Conservation (phyloP, 2,329 filamentous ascomycete species). For the Pseudohalonectria lignicola region DNA sequence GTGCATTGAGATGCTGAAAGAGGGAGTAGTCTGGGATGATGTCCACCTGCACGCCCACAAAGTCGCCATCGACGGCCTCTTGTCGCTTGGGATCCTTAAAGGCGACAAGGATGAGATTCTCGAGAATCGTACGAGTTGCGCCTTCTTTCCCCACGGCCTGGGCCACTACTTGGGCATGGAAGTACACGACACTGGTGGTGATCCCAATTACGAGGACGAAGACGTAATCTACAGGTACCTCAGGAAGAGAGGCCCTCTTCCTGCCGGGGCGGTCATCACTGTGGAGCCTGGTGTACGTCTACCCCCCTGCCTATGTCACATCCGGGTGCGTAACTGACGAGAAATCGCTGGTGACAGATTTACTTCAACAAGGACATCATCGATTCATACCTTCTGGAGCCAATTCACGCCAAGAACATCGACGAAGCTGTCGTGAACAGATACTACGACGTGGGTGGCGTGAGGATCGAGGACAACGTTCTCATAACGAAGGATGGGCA, state of each 20-base stretch:
- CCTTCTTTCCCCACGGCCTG: conserved; percentile 85
- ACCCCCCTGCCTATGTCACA: too few species aligned
- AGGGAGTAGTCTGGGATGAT: conserved; percentile 69
- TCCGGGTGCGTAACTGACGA: too few species aligned
- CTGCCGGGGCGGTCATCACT: conserved; percentile 75
- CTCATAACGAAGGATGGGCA: conserved; percentile 50
- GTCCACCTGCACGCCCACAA: conserved; percentile 71
- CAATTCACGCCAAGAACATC: conserved; percentile 65
- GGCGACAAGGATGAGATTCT: conserved; percentile 59
- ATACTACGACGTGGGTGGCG: conserved; percentile 76
- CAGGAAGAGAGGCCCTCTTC: conserved; percentile 63
- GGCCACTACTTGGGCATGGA: conserved; percentile 91
- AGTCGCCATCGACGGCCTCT: conserved; percentile 70
- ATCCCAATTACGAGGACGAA: conserved; percentile 65
- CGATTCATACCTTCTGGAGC: conserved; percentile 63
- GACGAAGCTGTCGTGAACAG: conserved; percentile 59
- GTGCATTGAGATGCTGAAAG: conserved; percentile 61
- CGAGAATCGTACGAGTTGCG: conserved; percentile 66
- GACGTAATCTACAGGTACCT: conserved; percentile 84
- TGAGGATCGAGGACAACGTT: conserved; percentile 57
- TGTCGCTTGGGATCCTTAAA: conserved; percentile 64
- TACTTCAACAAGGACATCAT: conserved; percentile 92
- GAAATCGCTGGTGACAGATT: conserved; percentile 32
- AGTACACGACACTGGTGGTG: conserved; percentile 77
- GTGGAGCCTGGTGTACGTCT: conserved; percentile 77